phyloP scores from a whole-genome alignment of 768 basidiomycete species.

The Serpula lacrymans region DNA sequence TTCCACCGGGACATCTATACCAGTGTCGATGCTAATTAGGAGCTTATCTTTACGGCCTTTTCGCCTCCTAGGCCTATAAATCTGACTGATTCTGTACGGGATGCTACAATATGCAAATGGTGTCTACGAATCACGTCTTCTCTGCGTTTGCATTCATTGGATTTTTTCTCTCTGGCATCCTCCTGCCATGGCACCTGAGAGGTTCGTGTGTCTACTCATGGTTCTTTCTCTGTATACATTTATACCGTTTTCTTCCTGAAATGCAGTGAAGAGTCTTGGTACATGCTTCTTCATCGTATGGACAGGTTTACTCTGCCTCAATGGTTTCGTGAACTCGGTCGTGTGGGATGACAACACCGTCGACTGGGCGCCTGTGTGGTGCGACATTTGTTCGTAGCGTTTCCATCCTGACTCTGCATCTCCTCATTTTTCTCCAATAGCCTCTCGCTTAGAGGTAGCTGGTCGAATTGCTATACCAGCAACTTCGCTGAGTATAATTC shows the following conservation, averaged over 20 bases:
- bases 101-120: too few species aligned
- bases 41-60: too few species aligned
- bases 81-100: too few species aligned
- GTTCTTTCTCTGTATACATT: too few species aligned
- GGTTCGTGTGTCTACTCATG: too few species aligned
- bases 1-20: too few species aligned
- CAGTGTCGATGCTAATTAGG: too few species aligned
- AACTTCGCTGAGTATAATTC: conserved; percentile 42
- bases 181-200: conserved; percentile 56
- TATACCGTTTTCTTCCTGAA: too few species aligned
- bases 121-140: too few species aligned
- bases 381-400: conserved; percentile 49
- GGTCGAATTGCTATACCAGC: conserved; percentile 34
- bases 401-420: background rate
- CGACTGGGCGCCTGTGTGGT: conserved; percentile 39
- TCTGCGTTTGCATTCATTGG: conserved; percentile 40
- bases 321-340: conserved; percentile 30
- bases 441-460: conserved; percentile 33
- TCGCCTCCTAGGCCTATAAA: too few species aligned
- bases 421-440: conserved; percentile 20
- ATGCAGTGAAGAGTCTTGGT: conserved; percentile 28
- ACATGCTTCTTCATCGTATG: conserved; percentile 29
- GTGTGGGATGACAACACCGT: conserved; percentile 29
- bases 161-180: conserved; percentile 44
- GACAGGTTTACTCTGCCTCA: conserved; percentile 15